These are phyloP conservation scores for Citrus sinensis DNA, from an alignment of 345 rosid genomes.

Conservation along the genomic window DNA sequence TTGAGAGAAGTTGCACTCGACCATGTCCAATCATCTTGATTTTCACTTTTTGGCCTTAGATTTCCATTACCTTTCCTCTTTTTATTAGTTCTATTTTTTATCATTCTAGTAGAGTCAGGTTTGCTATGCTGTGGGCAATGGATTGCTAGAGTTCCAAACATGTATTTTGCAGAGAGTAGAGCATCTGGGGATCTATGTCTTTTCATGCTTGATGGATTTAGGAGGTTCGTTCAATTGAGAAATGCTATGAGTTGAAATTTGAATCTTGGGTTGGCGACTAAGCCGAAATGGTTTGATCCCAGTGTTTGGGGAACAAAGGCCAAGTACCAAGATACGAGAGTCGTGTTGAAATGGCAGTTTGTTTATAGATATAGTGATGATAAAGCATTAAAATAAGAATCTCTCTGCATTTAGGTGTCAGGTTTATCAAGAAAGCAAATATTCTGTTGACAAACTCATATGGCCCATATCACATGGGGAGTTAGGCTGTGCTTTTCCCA, in stretches of 20 bases:
- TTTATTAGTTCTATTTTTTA: neutral
- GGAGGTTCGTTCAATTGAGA: neutral
- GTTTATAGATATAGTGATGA: neutral
- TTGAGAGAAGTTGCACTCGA: neutral
- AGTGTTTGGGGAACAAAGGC: neutral
- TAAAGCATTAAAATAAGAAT: neutral
- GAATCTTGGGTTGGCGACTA: neutral
- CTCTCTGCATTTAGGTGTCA: neutral
- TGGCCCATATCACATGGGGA: neutral
- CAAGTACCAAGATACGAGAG: neutral
- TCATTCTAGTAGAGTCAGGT: neutral
- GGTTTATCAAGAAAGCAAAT: neutral
- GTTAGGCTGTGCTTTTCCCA: neutral
- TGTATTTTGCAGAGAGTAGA: neutral
- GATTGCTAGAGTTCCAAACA: no score
- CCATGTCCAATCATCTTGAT: neutral
- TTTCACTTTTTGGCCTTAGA: neutral
- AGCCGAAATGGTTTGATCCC: neutral
- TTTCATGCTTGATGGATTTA: neutral
- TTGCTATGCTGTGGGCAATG: neutral
- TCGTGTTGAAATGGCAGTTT: neutral
- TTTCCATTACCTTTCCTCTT: neutral
- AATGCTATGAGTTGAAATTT: neutral
- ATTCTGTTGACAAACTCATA: neutral
- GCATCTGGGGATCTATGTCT: neutral